phyloP scores from a whole-genome alignment of 1,139 yeast genomes.

The Fermentozyma sake region DNA sequence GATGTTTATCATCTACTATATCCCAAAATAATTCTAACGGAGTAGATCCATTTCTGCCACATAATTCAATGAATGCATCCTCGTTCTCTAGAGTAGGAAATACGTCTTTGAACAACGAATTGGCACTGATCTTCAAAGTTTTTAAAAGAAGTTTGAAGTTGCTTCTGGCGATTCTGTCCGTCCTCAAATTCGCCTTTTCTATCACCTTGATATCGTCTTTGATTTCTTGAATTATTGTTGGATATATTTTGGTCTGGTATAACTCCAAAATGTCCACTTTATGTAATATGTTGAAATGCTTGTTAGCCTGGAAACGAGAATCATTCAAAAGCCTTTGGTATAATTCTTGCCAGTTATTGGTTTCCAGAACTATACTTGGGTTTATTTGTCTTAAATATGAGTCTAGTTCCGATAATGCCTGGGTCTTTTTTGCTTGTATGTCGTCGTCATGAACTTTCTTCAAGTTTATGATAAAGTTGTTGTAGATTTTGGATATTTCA shows the following conservation, averaged over 20 bases:
- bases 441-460: slow-evolving; percentile 32
- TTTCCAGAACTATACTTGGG: slow-evolving; percentile 25
- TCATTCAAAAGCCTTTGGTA: slow-evolving; percentile 38
- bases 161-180: slow-evolving; percentile 65
- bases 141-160: slow-evolving; percentile 47
- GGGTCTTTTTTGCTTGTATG: slow-evolving; percentile 29
- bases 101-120: slow-evolving; percentile 58
- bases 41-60: slow-evolving; percentile 78
- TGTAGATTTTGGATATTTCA: slow-evolving; percentile 49
- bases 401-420: slow-evolving; percentile 51
- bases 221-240: slow-evolving; percentile 31
- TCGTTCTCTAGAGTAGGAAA: slow-evolving; percentile 52
- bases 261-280: slow-evolving; percentile 57
- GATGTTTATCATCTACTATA: slow-evolving; percentile 57
- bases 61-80: slow-evolving; percentile 52
- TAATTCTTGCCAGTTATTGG: slow-evolving; percentile 43
- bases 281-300: slow-evolving; percentile 48
- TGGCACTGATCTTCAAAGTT: slow-evolving; percentile 44
- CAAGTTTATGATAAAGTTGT: slow-evolving; percentile 43
- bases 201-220: slow-evolving; percentile 29
- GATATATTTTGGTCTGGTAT: slow-evolving; percentile 47
- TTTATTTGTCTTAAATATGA: slow-evolving; percentile 41
- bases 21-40: slow-evolving; percentile 82
- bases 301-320: slow-evolving; percentile 53
- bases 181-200: slow-evolving; percentile 39